A percentile compares a stretch with the other conserved stretches of the same genome.
phyloP scores from a whole-genome alignment of 2,329 filamentous ascomycete species.

The Diaporthe sp. region DNA sequence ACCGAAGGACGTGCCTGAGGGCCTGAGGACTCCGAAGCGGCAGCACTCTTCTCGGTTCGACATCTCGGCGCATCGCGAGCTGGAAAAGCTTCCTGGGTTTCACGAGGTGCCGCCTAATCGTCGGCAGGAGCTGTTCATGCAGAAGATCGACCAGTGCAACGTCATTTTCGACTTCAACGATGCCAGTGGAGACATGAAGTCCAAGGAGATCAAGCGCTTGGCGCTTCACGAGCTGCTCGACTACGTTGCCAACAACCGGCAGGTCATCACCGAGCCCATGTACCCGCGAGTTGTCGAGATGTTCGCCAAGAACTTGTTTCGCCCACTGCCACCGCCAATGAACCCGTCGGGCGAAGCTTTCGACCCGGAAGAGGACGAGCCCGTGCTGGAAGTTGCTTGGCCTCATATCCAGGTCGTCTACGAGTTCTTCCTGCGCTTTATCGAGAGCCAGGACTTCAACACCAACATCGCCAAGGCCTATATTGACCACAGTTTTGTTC shows the following conservation, averaged over 20 bases:
- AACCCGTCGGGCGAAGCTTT: constrained; percentile 99
- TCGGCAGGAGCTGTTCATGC: constrained; percentile 97
- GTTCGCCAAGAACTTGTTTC: constrained; percentile 99
- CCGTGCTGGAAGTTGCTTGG: constrained; percentile 98
- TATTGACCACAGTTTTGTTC: constrained; percentile 97
- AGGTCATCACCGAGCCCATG: constrained; percentile 99
- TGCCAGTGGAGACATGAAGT: constrained; percentile 98
- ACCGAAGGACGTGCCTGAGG: constrained; percentile 96
- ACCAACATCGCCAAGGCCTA: constrained; percentile 99
- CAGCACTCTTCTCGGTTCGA: constrained; percentile 98
- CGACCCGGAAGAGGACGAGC: constrained; percentile 98
- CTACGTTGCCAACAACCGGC: constrained; percentile 98
- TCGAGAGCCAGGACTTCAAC: constrained; percentile 99
- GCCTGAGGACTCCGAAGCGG: constrained; percentile 92
- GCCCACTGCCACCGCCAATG: constrained; percentile 95
- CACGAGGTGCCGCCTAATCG: constrained; percentile 97
- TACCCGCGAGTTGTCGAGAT: constrained; percentile 98
- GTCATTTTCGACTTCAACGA: constrained; percentile 99
- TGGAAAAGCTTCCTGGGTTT: constrained; percentile 97
- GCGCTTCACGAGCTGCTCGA: constrained; percentile 96
- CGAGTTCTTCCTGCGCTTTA: constrained; percentile 98
- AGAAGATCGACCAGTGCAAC: constrained; percentile 99
- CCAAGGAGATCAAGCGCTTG: constrained; percentile 98
- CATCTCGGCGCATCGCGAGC: constrained; percentile 94
- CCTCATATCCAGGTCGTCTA: constrained; percentile 99